Evolutionary conservation across 2,329 filamentous ascomycete species (phyloP).

Genomic region (Thelonectria discophora): DNA sequence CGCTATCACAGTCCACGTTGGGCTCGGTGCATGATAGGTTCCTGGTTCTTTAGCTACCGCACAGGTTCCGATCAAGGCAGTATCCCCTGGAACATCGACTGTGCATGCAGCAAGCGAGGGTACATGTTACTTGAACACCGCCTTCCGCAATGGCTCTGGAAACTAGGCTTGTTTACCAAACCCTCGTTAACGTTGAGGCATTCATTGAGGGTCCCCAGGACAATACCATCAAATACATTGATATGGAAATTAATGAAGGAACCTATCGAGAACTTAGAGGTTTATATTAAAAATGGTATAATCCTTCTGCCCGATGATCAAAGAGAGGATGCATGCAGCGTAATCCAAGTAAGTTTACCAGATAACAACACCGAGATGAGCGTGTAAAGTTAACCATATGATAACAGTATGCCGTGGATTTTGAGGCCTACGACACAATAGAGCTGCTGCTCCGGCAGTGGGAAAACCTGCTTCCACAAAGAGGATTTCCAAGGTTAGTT

Average conservation of each 20-base stretch:
- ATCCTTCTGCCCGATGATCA: neutral
- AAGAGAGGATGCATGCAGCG: neutral
- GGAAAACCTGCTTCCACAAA: neutral
- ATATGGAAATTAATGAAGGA: neutral
- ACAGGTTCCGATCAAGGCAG: neutral
- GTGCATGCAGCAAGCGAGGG: slow-evolving; percentile 1
- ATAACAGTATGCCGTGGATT: neutral
- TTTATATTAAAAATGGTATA: neutral
- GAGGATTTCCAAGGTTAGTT: neutral
- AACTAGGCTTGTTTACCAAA: neutral
- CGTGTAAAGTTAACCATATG: neutral
- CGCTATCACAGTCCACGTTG: neutral
- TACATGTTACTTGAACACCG: neutral
- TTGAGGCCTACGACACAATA: neutral
- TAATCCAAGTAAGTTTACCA: neutral
- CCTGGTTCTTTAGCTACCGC: neutral
- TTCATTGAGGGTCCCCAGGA: neutral
- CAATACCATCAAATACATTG: neutral
- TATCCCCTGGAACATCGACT: neutral
- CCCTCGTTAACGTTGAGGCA: neutral
- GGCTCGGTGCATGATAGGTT: neutral
- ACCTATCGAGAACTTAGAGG: neutral
- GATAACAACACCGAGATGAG: no score
- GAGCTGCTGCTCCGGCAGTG: neutral
- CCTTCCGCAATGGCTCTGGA: neutral